Evolutionary conservation across 2,329 filamentous ascomycete species (phyloP).

Genomic region (Fusarium citri): DNA sequence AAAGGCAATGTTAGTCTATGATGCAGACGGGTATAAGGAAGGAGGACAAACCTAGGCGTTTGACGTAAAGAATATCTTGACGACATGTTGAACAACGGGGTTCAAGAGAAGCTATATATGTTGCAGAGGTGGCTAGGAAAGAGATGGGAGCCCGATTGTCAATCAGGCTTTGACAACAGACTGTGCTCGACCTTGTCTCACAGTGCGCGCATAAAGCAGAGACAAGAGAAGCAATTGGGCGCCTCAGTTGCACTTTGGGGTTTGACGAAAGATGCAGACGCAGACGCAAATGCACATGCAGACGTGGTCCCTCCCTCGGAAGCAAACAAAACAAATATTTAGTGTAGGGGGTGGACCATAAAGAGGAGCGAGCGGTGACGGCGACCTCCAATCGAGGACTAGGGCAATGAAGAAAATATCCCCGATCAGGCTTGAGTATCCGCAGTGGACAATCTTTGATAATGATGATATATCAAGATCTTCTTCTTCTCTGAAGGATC

Average conservation of each 20-base stretch:
- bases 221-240: slow-evolving; percentile 26
- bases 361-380: slow-evolving; percentile 21
- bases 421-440: slow-evolving; percentile 15
- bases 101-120: slow-evolving; percentile 40
- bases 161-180: slow-evolving; percentile 28
- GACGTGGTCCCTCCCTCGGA: slow-evolving; percentile 9
- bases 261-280: slow-evolving; percentile 15
- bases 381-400: slow-evolving; percentile 15
- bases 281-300: slow-evolving; percentile 7
- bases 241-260: slow-evolving; percentile 15
- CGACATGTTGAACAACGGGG: slow-evolving; percentile 48
- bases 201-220: slow-evolving; percentile 13
- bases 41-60: slow-evolving; percentile 51
- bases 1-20: slow-evolving; percentile 16
- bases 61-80: slow-evolving; percentile 54
- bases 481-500: neutral
- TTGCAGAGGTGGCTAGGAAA: slow-evolving; percentile 2
- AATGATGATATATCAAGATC: neutral
- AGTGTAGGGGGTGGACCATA: slow-evolving; percentile 5
- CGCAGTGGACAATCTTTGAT: neutral
- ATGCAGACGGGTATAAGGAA: neutral
- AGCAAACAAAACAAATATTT: slow-evolving; percentile 10
- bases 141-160: slow-evolving; percentile 6
- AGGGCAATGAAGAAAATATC: slow-evolving; percentile 9
- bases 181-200: slow-evolving; percentile 13